Base-by-base conservation (phyloP, 176 grass and related monocot species). In the barley (Hordeum vulgare) region DNA sequence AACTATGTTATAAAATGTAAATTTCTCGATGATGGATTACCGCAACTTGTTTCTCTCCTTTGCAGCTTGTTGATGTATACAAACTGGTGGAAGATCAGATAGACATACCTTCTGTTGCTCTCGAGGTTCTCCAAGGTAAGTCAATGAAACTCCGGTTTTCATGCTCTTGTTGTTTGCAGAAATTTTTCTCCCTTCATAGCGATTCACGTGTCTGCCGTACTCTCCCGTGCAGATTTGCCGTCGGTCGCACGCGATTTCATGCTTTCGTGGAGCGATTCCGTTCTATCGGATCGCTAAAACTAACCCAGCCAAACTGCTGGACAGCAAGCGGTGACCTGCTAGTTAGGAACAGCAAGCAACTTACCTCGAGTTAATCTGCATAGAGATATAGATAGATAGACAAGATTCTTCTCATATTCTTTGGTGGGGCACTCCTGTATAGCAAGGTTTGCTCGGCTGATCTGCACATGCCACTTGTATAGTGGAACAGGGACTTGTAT, bases 1-100 rank as follows among this genome's bases (percentile, higher is more conserved):
- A 33, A 70, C 37, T 5, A 41, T 35, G 8, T 51, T 51, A 51
- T 51, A 8, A 14, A 31, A 77, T 1, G 17, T 34, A 37, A 1
- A 71, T 25, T 71, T 11, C 33, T 76, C 8, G 12, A 62, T 8
- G 17, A 62, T 64, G 83, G 2, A 82, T 72, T 14, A 72, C 8
- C 18, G 1, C 18, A 77, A 77, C 57, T 24, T 0, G 20, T 78
- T 24, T 71, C 0, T 88, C 53, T 44, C 6, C 54, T 65, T 70
- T 78, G 53, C 82, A 98, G 96, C 93, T 98, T 78, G 60, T 92
- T 37, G 96, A 98, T 89, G 93, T 98, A 26, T 98, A 98, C 83
- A 90, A 87, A 77, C 83, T 98, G 58, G 83, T 98, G 5, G 96
- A 98, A 86, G 96, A 98, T 83, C 85, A 98, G 70, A 88, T 98